phyloP scores from a whole-genome alignment of 2,329 filamentous ascomycete genomes.

The Cytospora piceae region DNA sequence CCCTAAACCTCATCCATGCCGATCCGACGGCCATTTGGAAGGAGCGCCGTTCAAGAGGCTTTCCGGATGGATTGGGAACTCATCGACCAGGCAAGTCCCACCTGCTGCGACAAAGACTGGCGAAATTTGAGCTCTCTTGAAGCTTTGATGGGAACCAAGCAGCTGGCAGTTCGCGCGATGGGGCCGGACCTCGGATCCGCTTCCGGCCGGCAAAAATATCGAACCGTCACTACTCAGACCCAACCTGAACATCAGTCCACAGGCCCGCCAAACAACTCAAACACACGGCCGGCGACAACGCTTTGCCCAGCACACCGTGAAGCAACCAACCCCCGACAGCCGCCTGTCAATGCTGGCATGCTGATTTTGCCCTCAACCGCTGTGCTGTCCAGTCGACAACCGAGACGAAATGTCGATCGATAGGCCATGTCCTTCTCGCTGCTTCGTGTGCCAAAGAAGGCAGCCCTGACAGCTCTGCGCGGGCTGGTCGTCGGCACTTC shows the following conservation, averaged over 20 bases:
- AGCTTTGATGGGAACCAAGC: not conserved
- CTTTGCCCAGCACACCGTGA: slow-evolving; percentile 5
- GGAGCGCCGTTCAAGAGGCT: slow-evolving; percentile 4
- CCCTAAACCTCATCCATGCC: slow-evolving; percentile 24
- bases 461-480: slow-evolving; percentile 49
- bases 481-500: slow-evolving; percentile 51
- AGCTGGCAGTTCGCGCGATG: not conserved
- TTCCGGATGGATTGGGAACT: slow-evolving; percentile 2
- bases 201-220: slow-evolving; percentile 21
- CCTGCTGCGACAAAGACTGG: not conserved
- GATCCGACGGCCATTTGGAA: slow-evolving; percentile 24
- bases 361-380: slow-evolving; percentile 3
- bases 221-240: slow-evolving; percentile 16
- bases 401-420: slow-evolving; percentile 30
- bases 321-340: not conserved
- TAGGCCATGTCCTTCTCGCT: slow-evolving; percentile 40
- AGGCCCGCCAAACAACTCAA: slow-evolving; percentile 8
- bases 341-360: slow-evolving; percentile 18
- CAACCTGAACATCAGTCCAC: slow-evolving; percentile 13
- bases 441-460: slow-evolving; percentile 50
- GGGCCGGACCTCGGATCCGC: not conserved
- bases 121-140: not conserved
- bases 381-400: slow-evolving; percentile 26
- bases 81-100: not conserved
- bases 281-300: slow-evolving; percentile 7